Evolutionary conservation across 1,284 basidiomycete species (phyloP).

Genomic region (Ceratobasidium sp.): DNA sequence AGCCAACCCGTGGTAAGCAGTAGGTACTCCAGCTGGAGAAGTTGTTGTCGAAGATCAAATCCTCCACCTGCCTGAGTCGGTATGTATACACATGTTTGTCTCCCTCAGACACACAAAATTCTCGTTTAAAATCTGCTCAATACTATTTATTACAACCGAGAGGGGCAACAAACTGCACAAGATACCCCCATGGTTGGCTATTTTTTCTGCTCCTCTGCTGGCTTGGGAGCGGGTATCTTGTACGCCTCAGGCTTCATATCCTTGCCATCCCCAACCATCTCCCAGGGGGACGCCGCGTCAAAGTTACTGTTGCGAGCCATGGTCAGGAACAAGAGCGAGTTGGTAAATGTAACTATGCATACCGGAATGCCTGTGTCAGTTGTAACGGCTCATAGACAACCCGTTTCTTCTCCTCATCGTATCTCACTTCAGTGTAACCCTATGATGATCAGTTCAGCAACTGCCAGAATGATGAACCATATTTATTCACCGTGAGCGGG

Average conservation of each 20-base stretch:
- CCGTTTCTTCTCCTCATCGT: conserved; percentile 98
- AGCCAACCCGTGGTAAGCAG: conserved; percentile 23
- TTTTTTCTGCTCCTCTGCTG: conserved; percentile 43
- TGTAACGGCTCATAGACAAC: conserved; percentile 98
- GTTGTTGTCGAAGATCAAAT: conserved; percentile 37
- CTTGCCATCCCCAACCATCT: conserved; percentile 89
- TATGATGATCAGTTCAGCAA: conserved; percentile 38
- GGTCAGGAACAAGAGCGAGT: background rate
- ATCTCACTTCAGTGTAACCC: conserved; percentile 98
- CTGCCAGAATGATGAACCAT: background rate
- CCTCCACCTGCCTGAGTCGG: conserved; percentile 3
- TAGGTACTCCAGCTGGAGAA: conserved; percentile 33
- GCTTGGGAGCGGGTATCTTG: conserved; percentile 42
- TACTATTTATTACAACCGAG: background rate
- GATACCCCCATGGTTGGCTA: background rate
- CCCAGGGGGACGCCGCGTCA: conserved; percentile 94
- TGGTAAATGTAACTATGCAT: conserved; percentile 44
- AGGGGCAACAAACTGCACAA: background rate
- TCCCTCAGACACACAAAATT: background rate
- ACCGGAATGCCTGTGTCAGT: conserved; percentile 98
- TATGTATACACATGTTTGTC: conserved; percentile 28
- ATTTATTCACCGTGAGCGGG: conserved; percentile 41
- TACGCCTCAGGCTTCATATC: conserved; percentile 41
- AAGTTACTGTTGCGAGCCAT: conserved; percentile 73
- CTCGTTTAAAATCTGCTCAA: background rate